These are phyloP conservation scores for Trichosanthes cucumerina DNA, from an alignment of 306 rosid species.

Conservation along the genomic window DNA sequence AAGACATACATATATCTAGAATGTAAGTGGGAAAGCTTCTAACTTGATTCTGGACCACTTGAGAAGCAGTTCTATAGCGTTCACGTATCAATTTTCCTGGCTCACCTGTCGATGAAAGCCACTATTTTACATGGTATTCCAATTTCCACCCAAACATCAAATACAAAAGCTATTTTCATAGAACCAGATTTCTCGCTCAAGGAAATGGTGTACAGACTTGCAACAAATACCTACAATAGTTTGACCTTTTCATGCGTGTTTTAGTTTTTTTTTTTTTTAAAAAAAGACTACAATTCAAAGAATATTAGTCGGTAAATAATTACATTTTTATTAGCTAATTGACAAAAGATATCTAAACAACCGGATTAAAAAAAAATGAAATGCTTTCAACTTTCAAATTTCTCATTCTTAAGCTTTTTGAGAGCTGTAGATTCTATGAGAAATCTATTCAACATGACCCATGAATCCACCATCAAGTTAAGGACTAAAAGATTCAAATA, in stretches of 20 bases:
- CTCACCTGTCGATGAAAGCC: constrained; percentile 50
- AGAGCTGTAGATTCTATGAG: background rate
- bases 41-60: constrained; percentile 99
- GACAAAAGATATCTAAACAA: background rate
- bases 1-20: constrained; percentile 55
- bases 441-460: background rate
- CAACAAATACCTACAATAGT: background rate
- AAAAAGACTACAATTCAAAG: background rate
- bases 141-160: background rate
- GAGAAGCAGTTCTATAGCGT: constrained; percentile 91
- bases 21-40: constrained; percentile 66
- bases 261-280: background rate
- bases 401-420: background rate
- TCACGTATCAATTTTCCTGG: constrained; percentile 94
- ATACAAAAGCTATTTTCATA: background rate
- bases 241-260: background rate
- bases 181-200: background rate
- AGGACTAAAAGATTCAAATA: constrained; percentile 2
- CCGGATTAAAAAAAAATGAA: background rate
- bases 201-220: background rate
- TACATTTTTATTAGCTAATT: background rate
- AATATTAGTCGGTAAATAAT: background rate
- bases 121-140: constrained; percentile 10
- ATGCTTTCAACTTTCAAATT: background rate
- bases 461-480: background rate